Evolutionary conservation across 257 asterid species (phyloP).

Genomic region (Nicotiana tomentosiformis): DNA sequence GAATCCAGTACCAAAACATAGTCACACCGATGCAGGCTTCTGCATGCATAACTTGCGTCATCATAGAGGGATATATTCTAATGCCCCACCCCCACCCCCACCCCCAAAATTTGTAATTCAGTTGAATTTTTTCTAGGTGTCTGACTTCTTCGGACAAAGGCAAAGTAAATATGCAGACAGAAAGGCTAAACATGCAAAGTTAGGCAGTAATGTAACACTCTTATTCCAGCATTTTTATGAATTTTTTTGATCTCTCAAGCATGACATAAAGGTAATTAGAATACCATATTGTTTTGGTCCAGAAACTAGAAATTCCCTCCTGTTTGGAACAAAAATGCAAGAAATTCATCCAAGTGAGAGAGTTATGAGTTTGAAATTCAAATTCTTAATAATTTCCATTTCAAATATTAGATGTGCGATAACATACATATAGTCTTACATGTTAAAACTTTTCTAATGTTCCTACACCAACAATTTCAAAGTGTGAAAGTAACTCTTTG

Average conservation of each 20-base stretch:
- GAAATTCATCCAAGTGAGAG: neutral
- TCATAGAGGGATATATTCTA: neutral
- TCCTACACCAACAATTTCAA: neutral
- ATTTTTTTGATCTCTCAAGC: neutral
- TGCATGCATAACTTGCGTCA: neutral
- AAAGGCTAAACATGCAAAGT: neutral
- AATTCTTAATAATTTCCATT: neutral
- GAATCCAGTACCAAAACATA: neutral
- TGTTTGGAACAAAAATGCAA: neutral
- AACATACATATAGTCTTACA: neutral
- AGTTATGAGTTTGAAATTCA: neutral
- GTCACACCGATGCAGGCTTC: neutral
- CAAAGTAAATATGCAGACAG: neutral
- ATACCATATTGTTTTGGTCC: neutral
- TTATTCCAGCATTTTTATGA: neutral
- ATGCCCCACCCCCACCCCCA: neutral
- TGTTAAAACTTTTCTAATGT: neutral
- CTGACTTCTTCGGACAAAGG: neutral
- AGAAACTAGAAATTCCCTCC: neutral
- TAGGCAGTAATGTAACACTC: neutral
- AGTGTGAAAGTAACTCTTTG: conserved; percentile 4
- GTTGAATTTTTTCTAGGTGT: neutral
- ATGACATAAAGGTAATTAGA: neutral
- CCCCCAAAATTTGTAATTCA: neutral
- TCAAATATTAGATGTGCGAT: neutral